These are phyloP conservation scores for Verbena officinalis DNA, from an alignment of 257 asterid species.

Conservation along the genomic window DNA sequence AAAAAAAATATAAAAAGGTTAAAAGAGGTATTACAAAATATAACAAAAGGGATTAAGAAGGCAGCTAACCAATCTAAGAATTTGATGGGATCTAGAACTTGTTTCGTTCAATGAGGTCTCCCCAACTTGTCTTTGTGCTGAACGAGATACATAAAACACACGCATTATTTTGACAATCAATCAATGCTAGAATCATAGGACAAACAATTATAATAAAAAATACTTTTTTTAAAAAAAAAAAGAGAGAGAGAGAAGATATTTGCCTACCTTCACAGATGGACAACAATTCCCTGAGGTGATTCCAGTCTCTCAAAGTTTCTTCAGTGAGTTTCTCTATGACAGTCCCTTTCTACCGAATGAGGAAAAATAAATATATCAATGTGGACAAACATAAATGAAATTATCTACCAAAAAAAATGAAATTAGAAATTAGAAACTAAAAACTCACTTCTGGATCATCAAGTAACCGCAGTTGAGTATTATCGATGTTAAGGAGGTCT, in stretches of 20 bases:
- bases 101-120: slow-evolving; percentile 93
- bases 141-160: slow-evolving; percentile 17
- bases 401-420: slow-evolving; percentile 12
- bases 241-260: too few relatives aligned
- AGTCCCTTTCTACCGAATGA: slow-evolving; percentile 74
- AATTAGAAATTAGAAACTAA: slow-evolving; percentile 28
- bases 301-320: slow-evolving; percentile 90
- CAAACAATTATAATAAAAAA: too few relatives aligned
- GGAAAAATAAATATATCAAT: slow-evolving; percentile 30
- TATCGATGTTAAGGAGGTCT: slow-evolving; percentile 89
- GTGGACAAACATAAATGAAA: slow-evolving; percentile 12
- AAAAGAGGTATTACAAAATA: slow-evolving; percentile 20
- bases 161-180: slow-evolving; percentile 5
- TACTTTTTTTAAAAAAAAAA: too few relatives aligned
- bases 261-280: slow-evolving; percentile 84
- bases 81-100: slow-evolving; percentile 99
- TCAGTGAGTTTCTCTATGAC: slow-evolving; percentile 91
- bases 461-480: slow-evolving; percentile 77
- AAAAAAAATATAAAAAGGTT: too few relatives aligned
- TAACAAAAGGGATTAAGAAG: slow-evolving; percentile 22
- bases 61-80: slow-evolving; percentile 85
- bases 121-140: slow-evolving; percentile 91
- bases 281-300: slow-evolving; percentile 86
- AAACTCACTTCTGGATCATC: slow-evolving; percentile 98
- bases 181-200: slow-evolving; percentile 5